Evolutionary conservation across 495 filamentous ascomycete genomes (phyloP).

Genomic region (Trichocladium antarcticum): DNA sequence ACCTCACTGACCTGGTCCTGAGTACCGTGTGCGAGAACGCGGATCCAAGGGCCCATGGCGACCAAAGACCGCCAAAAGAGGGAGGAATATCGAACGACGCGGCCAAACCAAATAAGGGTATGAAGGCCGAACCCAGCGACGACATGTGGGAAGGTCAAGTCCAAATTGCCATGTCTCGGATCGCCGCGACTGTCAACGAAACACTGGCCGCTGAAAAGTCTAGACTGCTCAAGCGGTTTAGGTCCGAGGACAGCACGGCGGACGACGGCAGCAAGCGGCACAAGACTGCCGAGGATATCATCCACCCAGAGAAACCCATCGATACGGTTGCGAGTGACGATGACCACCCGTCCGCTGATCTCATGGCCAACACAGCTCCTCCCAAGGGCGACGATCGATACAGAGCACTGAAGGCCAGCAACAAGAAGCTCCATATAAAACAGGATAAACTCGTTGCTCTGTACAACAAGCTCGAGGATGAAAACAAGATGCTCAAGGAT

Average conservation of each 20-base stretch:
- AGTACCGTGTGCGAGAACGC: neutral
- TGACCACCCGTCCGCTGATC: neutral
- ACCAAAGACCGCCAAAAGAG: neutral
- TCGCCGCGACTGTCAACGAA: neutral
- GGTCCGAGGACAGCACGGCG: neutral
- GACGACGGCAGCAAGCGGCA: neutral
- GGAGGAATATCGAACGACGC: neutral
- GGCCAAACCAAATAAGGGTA: neutral
- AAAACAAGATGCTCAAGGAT: neutral
- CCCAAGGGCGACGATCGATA: neutral
- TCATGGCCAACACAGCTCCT: neutral
- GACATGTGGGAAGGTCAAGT: neutral
- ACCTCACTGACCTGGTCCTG: constrained; percentile 4
- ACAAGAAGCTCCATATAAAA: neutral
- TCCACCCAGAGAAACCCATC: neutral
- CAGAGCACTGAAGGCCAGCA: neutral
- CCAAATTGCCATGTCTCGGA: neutral
- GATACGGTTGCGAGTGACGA: neutral
- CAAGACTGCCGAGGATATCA: neutral
- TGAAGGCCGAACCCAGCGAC: neutral
- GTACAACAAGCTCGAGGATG: neutral
- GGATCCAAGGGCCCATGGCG: neutral
- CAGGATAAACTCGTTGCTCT: neutral
- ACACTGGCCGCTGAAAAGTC: neutral
- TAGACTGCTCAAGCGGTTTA: neutral